Evolutionary conservation across 1,284 basidiomycete species (phyloP), one percentile per base, ranked within the genome.

Genomic region (Porodaedalea pini): DNA sequence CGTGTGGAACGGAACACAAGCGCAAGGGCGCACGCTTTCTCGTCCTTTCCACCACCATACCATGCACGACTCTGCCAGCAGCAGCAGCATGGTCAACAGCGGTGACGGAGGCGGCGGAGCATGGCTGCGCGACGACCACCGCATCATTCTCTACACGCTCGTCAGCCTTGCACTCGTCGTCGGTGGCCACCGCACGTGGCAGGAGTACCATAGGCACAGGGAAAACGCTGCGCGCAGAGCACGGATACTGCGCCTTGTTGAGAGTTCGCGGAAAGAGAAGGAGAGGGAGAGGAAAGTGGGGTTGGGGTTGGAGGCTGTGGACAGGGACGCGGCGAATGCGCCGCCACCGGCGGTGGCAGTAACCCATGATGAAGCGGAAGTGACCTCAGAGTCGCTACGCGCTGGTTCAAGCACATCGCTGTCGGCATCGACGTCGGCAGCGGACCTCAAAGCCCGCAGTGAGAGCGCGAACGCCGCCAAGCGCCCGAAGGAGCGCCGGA

Each of bases 401-500:
- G 45, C 45, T 4, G 17, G 45, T 17, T 47, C 45, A n/a, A 47
- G 45, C 25, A 47, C 27, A 31, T 47, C 45, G 7, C n/a, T 47
- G 11, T 27, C 29, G 7, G 27, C 45, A 8, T 47, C n/a, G 1
- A 6, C 45, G 45, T 47, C 45, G 13, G 27, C 29, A 13, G 25
- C 27, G 4, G 45, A 47, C 45, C 15, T 31, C 3, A 47, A 31
- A 17, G 29, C 25, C 21, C 23, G 45, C 23, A 8, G 21, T 7
- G 45, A 47, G 29, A 47, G 25, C 29, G 45, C 39, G 15, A 47
- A 27, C 15, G 29, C 13, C 17, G 4, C 47, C 17, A 59, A 61
- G 15, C 50, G 59, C 10, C 45, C 59, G 2, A 57, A 52, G 45
- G 59, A 61, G 21, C 50, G 59, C n/a, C 59, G 59, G 32, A 57